Conservation (phyloP, 495 filamentous ascomycete genomes). For the Podospora fimiseda region DNA sequence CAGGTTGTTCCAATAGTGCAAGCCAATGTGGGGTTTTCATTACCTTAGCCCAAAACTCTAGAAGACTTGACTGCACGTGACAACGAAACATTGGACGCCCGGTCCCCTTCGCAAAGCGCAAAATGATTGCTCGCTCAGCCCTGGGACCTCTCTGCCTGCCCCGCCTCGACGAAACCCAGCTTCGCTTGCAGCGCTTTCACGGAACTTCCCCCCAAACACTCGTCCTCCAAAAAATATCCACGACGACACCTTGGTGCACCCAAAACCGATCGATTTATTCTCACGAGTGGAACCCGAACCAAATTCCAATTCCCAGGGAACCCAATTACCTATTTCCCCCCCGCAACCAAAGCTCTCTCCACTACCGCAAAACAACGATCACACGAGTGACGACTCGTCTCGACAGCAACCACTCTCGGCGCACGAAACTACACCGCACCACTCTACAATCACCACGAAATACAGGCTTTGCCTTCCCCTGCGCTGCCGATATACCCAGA, state of each 20-base stretch:
- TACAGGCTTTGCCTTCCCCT: not conserved
- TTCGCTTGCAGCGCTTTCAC: not conserved
- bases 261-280: not conserved
- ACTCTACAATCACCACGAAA: not conserved
- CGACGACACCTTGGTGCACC: not conserved
- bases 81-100: not conserved
- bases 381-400: not conserved
- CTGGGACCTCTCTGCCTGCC: conserved; percentile 4
- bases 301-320: not conserved
- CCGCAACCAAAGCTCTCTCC: not conserved
- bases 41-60: no score
- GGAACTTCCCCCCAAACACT: not conserved
- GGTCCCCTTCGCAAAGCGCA: not conserved
- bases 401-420: not conserved
- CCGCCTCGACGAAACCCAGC: conserved; percentile 7
- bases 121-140: conserved; percentile 10
- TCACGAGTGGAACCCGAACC: not conserved
- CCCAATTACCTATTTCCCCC: not conserved
- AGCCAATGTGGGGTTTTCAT: no score
- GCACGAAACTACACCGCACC: not conserved
- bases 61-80: no score
- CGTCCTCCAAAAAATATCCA: not conserved
- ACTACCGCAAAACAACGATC: not conserved
- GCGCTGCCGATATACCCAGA: no score
- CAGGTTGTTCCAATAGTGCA: no score